These are phyloP conservation scores for Phaeodactylum tricornutum DNA, from an alignment of 108 stramenopile genomes.

Conservation along the genomic window DNA sequence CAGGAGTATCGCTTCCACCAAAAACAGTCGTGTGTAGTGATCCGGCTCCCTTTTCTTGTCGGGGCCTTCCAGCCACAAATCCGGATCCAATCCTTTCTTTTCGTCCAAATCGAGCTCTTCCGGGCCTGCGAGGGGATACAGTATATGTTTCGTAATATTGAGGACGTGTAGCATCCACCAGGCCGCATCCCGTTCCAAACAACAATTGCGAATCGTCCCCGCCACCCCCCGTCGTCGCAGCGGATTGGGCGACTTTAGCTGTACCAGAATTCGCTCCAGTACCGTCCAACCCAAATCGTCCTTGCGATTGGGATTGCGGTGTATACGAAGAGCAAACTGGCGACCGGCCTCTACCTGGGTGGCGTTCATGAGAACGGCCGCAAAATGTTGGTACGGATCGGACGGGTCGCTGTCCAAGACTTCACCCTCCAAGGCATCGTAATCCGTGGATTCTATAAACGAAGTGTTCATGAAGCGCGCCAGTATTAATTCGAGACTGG, in stretches of 20 bases:
- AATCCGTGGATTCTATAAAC: neutral
- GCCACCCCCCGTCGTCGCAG: constrained; percentile 74
- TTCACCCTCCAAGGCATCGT: constrained; percentile 3
- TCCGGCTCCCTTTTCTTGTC: constrained; percentile 69
- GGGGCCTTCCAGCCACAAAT: constrained; percentile 80
- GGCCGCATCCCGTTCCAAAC: constrained; percentile 64
- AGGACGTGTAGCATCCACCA: constrained; percentile 80
- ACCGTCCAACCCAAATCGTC: neutral
- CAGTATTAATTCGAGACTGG: constrained; percentile 57
- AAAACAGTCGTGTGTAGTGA: constrained; percentile 32
- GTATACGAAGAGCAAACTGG: constrained; percentile 52
- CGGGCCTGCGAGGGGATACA: constrained; percentile 72
- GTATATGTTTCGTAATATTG: constrained; percentile 32
- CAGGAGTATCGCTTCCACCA: constrained; percentile 64
- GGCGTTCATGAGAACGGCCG: constrained; percentile 77
- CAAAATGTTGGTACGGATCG: constrained; percentile 87
- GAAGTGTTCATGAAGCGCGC: constrained; percentile 33
- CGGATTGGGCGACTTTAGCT: constrained; percentile 46
- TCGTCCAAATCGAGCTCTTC: constrained; percentile 80
- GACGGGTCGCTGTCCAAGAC: constrained; percentile 14
- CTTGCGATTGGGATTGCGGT: constrained; percentile 2
- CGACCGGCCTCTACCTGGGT: constrained; percentile 71
- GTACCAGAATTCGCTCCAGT: constrained; percentile 27
- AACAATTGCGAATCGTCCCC: constrained; percentile 76
- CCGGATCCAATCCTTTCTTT: constrained; percentile 78